Evolutionary conservation across 495 filamentous ascomycete species (phyloP).

Genomic region (Diplogelasinospora grovesii): DNA sequence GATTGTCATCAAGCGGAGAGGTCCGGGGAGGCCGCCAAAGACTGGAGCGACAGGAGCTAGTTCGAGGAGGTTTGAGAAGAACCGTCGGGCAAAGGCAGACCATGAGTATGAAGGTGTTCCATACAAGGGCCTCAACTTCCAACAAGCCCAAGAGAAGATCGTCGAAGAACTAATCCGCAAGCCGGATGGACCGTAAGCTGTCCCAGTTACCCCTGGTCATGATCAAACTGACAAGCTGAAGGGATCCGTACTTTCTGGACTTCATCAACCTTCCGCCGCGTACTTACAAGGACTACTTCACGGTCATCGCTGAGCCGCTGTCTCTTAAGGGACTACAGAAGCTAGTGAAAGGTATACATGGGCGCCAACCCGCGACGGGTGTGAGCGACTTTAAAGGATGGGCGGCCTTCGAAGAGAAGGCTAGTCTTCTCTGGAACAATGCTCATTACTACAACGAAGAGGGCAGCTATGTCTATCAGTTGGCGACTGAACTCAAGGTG

Average conservation of each 20-base stretch:
- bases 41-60: constrained; percentile 4
- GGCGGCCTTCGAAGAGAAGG: constrained; percentile 70
- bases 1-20: constrained; percentile 26
- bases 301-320: constrained; percentile 64
- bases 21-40: constrained; percentile 19
- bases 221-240: constrained; percentile 20
- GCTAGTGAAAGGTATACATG: constrained; percentile 59
- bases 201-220: not conserved
- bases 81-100: constrained; percentile 33
- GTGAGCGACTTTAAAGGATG: constrained; percentile 68
- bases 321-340: constrained; percentile 67
- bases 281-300: constrained; percentile 65
- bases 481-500: constrained; percentile 73
- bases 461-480: constrained; percentile 64
- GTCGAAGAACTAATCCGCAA: constrained; percentile 59
- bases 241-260: constrained; percentile 49
- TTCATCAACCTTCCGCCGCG: constrained; percentile 63
- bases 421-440: constrained; percentile 76
- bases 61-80: constrained; percentile 11
- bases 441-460: constrained; percentile 86
- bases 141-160: constrained; percentile 76
- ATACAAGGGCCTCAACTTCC: constrained; percentile 62
- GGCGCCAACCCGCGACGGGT: constrained; percentile 56
- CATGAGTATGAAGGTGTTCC: constrained; percentile 45
- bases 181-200: constrained; percentile 54